These are phyloP conservation scores for Saturnispora kantuleensis DNA, from an alignment of 805 yeast species.

Conservation along the genomic window DNA sequence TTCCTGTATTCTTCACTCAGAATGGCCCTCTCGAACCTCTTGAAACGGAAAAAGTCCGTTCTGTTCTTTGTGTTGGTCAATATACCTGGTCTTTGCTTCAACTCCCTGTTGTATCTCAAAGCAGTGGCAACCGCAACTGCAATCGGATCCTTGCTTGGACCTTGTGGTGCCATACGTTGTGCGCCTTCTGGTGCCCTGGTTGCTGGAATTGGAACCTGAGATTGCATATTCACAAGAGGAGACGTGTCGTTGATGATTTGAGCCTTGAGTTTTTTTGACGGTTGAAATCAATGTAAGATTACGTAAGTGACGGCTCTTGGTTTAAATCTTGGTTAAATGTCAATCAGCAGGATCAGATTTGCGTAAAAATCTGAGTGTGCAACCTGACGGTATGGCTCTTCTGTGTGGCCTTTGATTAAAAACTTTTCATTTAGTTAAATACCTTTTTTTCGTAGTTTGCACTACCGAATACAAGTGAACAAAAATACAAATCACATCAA, in stretches of 20 bases:
- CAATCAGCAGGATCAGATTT: too few relatives aligned
- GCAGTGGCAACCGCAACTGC: conserved; percentile 64
- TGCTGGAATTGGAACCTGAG: background rate
- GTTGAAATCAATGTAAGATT: too few relatives aligned
- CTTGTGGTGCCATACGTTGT: conserved; percentile 19
- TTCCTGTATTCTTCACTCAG: conserved; percentile 54
- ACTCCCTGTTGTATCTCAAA: conserved; percentile 50
- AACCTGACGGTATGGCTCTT: too few relatives aligned
- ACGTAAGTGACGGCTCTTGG: too few relatives aligned
- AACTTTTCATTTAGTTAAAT: too few relatives aligned
- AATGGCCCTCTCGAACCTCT: conserved; percentile 74
- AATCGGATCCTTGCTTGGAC: conserved; percentile 34
- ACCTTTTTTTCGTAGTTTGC: too few relatives aligned
- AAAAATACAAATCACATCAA: background rate
- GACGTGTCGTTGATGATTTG: background rate
- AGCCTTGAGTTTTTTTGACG: too few relatives aligned
- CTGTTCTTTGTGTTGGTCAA: conserved; percentile 51
- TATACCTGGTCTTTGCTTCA: conserved; percentile 73
- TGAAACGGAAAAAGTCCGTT: conserved; percentile 77
- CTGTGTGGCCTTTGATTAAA: too few relatives aligned
- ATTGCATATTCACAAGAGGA: background rate
- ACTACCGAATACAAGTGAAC: background rate
- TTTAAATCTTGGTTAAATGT: too few relatives aligned
- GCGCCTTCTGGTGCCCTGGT: background rate
- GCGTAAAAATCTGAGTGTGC: too few relatives aligned